A percentile compares a stretch with the other conserved stretches of the same genome.
Evolutionary conservation across 2,329 filamentous ascomycete species (phyloP).

Genomic region (Xylaria sp.): DNA sequence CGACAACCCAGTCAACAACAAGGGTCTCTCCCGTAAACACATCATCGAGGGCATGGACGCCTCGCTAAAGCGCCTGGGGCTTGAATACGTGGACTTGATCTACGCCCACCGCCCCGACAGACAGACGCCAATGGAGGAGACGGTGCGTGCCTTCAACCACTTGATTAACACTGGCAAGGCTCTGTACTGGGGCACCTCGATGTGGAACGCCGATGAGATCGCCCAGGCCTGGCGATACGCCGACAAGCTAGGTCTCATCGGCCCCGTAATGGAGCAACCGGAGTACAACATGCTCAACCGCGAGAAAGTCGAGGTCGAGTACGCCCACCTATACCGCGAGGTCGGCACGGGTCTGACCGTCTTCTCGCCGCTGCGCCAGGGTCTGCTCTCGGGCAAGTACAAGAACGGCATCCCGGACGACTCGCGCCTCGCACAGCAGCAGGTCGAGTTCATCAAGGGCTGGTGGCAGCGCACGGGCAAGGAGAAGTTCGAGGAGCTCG

Average conservation of each 20-base stretch:
- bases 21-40: constrained; percentile 75
- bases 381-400: constrained; percentile 75
- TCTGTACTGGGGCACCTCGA: constrained; percentile 77
- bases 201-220: constrained; percentile 75
- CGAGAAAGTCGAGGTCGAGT: constrained; percentile 72
- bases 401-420: constrained; percentile 64
- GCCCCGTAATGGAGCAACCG: constrained; percentile 74
- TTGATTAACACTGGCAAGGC: constrained; percentile 74
- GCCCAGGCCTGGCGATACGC: constrained; percentile 70
- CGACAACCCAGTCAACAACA: constrained; percentile 72
- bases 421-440: constrained; percentile 57
- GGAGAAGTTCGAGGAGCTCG: constrained; percentile 64
- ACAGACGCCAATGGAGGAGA: constrained; percentile 76
- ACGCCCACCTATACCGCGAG: constrained; percentile 68
- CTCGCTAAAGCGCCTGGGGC: constrained; percentile 66
- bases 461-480: constrained; percentile 63
- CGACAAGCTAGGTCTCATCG: constrained; percentile 69
- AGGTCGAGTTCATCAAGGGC: constrained; percentile 66
- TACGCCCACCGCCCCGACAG: constrained; percentile 76
- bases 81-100: constrained; percentile 74
- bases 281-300: constrained; percentile 73
- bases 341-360: constrained; percentile 70
- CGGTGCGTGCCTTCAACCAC: constrained; percentile 76
- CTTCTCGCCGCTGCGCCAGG: constrained; percentile 69
- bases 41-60: constrained; percentile 73